Evolutionary conservation across 257 asterid genomes (phyloP).

Genomic region (Solanum chaucha): DNA sequence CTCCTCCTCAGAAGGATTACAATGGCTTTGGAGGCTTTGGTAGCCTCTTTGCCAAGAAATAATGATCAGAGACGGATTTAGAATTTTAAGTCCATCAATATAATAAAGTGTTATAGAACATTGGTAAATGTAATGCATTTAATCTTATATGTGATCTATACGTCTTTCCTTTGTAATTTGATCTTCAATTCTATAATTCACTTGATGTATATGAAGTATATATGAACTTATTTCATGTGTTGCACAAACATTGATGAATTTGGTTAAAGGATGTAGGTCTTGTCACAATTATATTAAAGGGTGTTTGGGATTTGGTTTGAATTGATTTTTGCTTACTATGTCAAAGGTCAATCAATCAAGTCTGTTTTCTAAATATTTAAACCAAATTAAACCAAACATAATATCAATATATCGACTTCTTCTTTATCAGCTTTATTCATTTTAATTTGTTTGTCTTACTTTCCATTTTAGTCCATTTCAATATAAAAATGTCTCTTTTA

Average conservation of each 20-base stretch:
- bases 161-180: not conserved
- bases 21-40: conserved; percentile 42
- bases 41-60: conserved; percentile 54
- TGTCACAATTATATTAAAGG: not conserved
- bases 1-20: conserved; percentile 23
- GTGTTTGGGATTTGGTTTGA: not conserved
- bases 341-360: not conserved
- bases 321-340: not conserved
- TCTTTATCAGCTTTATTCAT: no score
- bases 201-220: not conserved
- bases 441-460: no score
- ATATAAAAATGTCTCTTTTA: no score
- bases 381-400: not conserved
- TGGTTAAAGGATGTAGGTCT: not conserved
- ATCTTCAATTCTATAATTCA: not conserved
- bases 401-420: no score
- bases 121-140: not conserved
- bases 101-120: not conserved
- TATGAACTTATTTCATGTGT: not conserved
- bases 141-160: not conserved
- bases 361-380: not conserved
- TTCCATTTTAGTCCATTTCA: not conserved
- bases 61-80: not conserved
- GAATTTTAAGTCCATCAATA: not conserved
- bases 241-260: not conserved